These are phyloP conservation scores for Oryza nivara DNA, from an alignment of 176 grass and related monocot species.

Conservation along the genomic window DNA sequence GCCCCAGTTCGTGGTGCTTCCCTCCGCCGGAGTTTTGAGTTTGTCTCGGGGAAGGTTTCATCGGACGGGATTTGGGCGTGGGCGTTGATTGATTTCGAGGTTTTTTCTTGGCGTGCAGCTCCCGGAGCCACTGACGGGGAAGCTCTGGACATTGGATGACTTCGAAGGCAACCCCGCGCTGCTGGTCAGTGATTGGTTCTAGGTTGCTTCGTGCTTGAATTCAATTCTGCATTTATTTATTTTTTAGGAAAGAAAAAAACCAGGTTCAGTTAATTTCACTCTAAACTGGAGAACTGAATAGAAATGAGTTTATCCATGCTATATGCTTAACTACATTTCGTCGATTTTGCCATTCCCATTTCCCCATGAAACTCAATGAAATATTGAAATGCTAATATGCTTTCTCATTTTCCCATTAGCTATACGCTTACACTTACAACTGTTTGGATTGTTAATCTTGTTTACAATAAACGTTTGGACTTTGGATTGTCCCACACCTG, in stretches of 20 bases:
- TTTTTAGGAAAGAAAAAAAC: background rate
- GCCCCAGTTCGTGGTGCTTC: constrained; percentile 70
- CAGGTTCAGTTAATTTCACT: background rate
- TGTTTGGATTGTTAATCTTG: too few species aligned
- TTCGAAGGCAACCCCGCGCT: constrained; percentile 73
- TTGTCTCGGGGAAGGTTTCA: background rate
- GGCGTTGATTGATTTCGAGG: background rate
- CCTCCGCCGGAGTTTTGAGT: background rate
- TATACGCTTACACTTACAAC: too few species aligned
- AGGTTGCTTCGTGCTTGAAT: background rate
- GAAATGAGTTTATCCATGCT: background rate
- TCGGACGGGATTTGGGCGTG: background rate
- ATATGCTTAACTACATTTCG: background rate
- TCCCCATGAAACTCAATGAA: background rate
- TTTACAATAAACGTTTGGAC: background rate
- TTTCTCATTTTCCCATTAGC: too few species aligned
- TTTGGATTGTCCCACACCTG: background rate
- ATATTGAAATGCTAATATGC: too few species aligned
- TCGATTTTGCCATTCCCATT: background rate
- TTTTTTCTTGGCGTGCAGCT: constrained; percentile 48
- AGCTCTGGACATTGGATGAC: constrained; percentile 81
- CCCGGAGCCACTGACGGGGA: constrained; percentile 76
- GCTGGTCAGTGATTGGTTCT: constrained; percentile 45
- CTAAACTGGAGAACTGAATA: background rate
- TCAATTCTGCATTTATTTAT: background rate